A percentile compares a stretch with the other conserved stretches of the same genome.
Conservation (phyloP, 2,329 filamentous ascomycete genomes). For the Aureobasidium sp. region DNA sequence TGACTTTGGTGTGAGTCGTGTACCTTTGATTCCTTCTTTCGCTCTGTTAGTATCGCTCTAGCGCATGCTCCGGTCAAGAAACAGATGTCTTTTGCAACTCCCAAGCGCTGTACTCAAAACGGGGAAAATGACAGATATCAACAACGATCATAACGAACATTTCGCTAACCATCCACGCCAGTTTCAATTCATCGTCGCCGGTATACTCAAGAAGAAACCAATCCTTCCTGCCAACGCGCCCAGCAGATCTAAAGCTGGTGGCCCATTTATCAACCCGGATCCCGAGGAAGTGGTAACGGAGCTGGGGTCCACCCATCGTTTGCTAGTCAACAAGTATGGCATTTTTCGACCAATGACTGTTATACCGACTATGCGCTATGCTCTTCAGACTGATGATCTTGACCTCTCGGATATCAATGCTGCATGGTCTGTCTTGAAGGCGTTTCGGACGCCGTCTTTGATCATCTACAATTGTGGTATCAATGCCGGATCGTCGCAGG, state of each 20-base stretch:
- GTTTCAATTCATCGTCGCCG: slow-evolving; percentile 14
- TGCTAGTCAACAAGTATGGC: slow-evolving; percentile 33
- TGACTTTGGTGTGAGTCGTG: slow-evolving; percentile 1
- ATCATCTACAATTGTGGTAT: slow-evolving; percentile 41
- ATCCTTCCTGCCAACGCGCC: slow-evolving; percentile 11
- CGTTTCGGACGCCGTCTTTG: slow-evolving; percentile 26
- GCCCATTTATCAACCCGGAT: slow-evolving; percentile 14
- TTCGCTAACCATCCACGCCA: neutral
- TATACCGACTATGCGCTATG: slow-evolving; percentile 33
- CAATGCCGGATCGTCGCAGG: slow-evolving; percentile 35
- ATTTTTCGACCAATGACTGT: slow-evolving; percentile 31
- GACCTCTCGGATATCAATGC: slow-evolving; percentile 30
- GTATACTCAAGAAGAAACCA: slow-evolving; percentile 14
- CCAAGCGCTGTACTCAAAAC: neutral
- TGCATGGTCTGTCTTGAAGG: slow-evolving; percentile 30
- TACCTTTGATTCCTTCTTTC: too few species aligned
- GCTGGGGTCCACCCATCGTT: slow-evolving; percentile 25
- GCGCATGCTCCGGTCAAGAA: neutral
- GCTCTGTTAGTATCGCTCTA: too few species aligned
- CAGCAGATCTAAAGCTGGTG: slow-evolving; percentile 7
- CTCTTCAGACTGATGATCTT: slow-evolving; percentile 32
- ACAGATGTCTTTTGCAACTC: neutral
- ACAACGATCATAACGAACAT: neutral
- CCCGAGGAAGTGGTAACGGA: slow-evolving; percentile 22
- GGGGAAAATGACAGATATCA: neutral